A percentile compares a stretch with the other conserved stretches of the same genome.
These are phyloP conservation scores for Brassica napus DNA, from an alignment of 345 rosid genomes.

Conservation along the genomic window Da-Ae NC_063436.1:22777501-22778000, in stretches of 20 bases:
- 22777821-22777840: constrained; percentile 37
- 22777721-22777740: constrained; percentile 68
- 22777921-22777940: constrained; percentile 47
- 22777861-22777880: constrained; percentile 38
- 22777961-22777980: constrained; percentile 43
- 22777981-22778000: constrained; percentile 44
- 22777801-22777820: constrained; percentile 51
- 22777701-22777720: constrained; percentile 53
- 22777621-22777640: constrained; percentile 51
- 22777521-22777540: constrained; percentile 47
- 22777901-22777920: constrained; percentile 45
- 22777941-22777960: constrained; percentile 39
- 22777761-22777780: constrained; percentile 84
- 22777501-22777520: constrained; percentile 59
- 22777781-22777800: constrained; percentile 82
- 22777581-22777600: constrained; percentile 53
- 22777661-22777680: constrained; percentile 64
- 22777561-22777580: constrained; percentile 55
- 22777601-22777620: constrained; percentile 74
- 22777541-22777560: constrained; percentile 66
- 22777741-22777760: constrained; percentile 64
- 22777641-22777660: constrained; percentile 61
- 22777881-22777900: constrained; percentile 21
- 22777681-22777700: constrained; percentile 59
- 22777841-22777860: constrained; percentile 34